Conservation (phyloP, 441 rosid species). For the Biscutella auriculata region DNA sequence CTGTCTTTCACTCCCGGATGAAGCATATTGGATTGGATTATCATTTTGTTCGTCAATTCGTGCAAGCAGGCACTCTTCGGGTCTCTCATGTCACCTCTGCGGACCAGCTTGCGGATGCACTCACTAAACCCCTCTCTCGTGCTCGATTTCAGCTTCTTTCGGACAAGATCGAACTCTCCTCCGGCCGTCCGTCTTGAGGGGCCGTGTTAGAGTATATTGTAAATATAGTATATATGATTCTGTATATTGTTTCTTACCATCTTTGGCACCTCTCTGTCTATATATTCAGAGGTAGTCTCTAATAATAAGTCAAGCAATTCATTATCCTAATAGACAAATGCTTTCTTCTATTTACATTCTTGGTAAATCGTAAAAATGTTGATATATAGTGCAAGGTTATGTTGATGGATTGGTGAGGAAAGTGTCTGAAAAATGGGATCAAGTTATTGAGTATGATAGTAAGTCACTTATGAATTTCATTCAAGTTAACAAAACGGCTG, state of each 20-base stretch:
- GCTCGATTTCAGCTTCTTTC: neutral
- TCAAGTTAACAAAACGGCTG: constrained; percentile 28
- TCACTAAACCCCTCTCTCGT: neutral
- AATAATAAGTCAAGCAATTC: no score
- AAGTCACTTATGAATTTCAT: constrained; percentile 46
- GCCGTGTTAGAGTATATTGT: neutral
- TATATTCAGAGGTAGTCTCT: no score
- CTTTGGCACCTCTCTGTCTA: no score
- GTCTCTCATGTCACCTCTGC: neutral
- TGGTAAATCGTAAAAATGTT: no score
- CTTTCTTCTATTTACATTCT: no score
- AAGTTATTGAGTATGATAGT: constrained; percentile 81
- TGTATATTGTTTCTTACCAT: no score
- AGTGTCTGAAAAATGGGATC: constrained; percentile 89
- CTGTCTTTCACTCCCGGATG: no score
- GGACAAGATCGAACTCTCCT: neutral
- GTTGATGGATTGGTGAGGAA: constrained; percentile 69
- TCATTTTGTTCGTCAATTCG: no score
- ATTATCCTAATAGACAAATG: no score
- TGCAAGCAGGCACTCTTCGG: neutral
- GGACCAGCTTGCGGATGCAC: neutral
- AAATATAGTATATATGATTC: no score
- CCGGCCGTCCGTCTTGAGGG: neutral
- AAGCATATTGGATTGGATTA: no score
- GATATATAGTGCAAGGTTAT: no score